Conservation (phyloP, 768 basidiomycete genomes). For the Paxillus ammoniavirescens region DNA sequence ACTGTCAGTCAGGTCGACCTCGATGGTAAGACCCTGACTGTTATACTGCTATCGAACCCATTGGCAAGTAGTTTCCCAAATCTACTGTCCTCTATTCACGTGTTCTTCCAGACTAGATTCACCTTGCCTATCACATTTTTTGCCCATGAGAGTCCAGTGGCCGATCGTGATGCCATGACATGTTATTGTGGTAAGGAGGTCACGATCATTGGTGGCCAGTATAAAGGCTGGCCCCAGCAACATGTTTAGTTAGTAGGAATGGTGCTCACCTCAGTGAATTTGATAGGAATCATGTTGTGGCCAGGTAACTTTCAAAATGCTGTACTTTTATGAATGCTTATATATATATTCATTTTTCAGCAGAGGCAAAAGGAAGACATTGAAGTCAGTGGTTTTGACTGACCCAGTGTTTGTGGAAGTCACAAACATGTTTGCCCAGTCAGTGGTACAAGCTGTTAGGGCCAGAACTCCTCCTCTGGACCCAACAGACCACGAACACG, state of each 20-base stretch:
- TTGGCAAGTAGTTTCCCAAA: neutral
- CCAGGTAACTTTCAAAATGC: neutral
- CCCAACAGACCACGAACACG: too few species aligned
- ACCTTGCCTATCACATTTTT: neutral
- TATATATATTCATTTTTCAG: too few species aligned
- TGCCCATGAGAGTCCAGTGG: neutral
- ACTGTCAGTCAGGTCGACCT: neutral
- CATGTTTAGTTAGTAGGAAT: neutral
- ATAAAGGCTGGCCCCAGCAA: constrained; percentile 1
- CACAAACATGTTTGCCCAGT: too few species aligned
- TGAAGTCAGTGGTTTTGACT: too few species aligned
- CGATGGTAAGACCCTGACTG: neutral
- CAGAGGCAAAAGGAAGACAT: too few species aligned
- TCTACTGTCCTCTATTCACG: neutral
- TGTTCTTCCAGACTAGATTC: neutral
- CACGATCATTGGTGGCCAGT: neutral
- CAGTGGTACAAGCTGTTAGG: too few species aligned
- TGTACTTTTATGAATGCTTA: too few species aligned
- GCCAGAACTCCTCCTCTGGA: too few species aligned
- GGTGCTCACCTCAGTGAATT: neutral
- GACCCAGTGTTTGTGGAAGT: too few species aligned
- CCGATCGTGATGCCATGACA: neutral
- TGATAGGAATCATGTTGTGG: neutral
- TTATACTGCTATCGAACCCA: neutral
- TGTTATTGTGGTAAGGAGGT: neutral